Percentiles rank a stretch among this genome's conserved stretches.
Evolutionary conservation across 176 grass and related monocot genomes (phyloP).

Genomic region (Poa annua): DNA sequence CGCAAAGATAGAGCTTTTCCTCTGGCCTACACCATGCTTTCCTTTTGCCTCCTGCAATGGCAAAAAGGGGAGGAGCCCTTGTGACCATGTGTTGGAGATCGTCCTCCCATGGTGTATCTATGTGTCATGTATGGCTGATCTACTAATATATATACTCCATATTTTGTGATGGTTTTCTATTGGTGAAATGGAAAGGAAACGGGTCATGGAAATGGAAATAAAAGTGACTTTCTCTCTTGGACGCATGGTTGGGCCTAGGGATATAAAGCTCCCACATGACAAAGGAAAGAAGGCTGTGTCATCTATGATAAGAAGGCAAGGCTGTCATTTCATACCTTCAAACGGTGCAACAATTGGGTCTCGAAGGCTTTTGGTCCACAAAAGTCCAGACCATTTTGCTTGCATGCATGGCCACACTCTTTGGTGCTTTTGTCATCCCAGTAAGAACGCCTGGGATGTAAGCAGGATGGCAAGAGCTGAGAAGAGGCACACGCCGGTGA

Average conservation of each 20-base stretch:
- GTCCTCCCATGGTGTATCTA: not conserved
- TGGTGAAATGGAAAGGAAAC: not conserved
- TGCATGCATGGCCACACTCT: constrained; percentile 24
- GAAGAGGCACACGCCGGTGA: constrained; percentile 40
- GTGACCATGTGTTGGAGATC: constrained; percentile 26
- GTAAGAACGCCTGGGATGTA: constrained; percentile 63
- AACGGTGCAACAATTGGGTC: constrained; percentile 48
- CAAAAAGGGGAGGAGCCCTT: constrained; percentile 31
- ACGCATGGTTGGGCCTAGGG: constrained; percentile 36
- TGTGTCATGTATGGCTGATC: constrained; percentile 30
- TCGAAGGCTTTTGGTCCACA: constrained; percentile 55
- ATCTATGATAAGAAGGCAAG: constrained; percentile 43
- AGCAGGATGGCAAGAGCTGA: constrained; percentile 59
- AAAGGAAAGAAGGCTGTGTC: constrained; percentile 45
- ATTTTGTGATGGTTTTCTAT: not conserved
- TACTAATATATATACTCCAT: not conserved
- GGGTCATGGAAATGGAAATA: constrained; percentile 36
- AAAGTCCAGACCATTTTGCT: constrained; percentile 50
- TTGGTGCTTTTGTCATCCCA: constrained; percentile 46
- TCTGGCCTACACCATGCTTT: constrained; percentile 35
- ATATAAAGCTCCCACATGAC: constrained; percentile 59
- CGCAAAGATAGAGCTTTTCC: constrained; percentile 53
- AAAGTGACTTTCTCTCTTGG: constrained; percentile 42
- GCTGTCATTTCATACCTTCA: constrained; percentile 59
- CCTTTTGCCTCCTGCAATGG: constrained; percentile 46